phyloP scores from a whole-genome alignment of 2,329 filamentous ascomycete genomes.

The Ceratocystis albifundus region DNA sequence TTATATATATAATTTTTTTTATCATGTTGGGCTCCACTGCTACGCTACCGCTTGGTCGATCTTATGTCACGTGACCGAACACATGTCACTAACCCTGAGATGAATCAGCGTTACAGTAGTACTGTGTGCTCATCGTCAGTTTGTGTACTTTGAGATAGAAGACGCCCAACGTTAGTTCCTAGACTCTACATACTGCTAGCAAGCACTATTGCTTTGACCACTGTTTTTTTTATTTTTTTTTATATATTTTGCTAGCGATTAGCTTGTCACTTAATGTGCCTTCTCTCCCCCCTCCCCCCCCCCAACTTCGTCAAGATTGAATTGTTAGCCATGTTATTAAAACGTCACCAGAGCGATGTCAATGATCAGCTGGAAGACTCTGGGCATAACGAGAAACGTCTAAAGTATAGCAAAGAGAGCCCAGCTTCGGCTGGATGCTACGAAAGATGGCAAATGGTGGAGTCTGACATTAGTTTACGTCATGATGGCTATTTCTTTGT shows the following conservation, averaged over 20 bases:
- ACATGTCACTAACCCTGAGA: not conserved
- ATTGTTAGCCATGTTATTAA: not conserved
- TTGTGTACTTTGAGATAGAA: too few species aligned
- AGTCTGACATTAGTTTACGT: not conserved
- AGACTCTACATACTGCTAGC: too few species aligned
- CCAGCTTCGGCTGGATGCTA: not conserved
- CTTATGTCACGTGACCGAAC: not conserved
- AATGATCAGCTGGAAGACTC: not conserved
- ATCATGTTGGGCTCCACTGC: not conserved
- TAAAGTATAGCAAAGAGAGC: not conserved
- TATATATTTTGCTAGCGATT: too few species aligned
- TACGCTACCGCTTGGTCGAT: not conserved
- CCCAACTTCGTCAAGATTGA: not conserved
- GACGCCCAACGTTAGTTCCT: too few species aligned
- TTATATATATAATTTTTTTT: too few species aligned
- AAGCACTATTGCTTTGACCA: not conserved
- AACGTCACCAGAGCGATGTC: not conserved
- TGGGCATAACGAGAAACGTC: not conserved
- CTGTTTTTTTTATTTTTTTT: too few species aligned
- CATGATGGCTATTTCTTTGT: conserved; percentile 43
- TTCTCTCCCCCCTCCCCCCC: not conserved
- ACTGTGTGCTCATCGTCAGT: too few species aligned
- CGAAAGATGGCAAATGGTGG: not conserved
- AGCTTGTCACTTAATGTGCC: not conserved
- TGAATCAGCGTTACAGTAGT: too few species aligned